Evolutionary conservation across 176 grass and related monocot genomes (phyloP).

Genomic region (Thinopyrum elongatum): DNA sequence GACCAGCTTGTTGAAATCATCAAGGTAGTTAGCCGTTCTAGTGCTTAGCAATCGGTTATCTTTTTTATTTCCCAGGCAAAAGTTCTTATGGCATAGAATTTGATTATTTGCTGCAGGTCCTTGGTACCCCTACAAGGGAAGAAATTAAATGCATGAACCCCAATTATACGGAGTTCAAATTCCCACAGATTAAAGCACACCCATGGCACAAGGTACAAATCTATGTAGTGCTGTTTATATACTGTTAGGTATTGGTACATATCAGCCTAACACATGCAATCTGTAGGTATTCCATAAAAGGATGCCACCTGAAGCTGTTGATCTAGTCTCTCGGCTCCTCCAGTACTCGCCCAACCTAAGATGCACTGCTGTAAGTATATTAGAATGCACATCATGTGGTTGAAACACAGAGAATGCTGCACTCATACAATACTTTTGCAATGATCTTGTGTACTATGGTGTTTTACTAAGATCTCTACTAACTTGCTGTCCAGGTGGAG

Average conservation of each 20-base stretch:
- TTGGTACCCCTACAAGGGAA: constrained; percentile 79
- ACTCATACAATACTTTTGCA: background rate
- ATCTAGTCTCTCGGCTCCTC: constrained; percentile 74
- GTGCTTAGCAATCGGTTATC: background rate
- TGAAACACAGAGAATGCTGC: background rate
- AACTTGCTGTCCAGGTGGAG: constrained; percentile 43
- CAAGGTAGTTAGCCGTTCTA: constrained; percentile 40
- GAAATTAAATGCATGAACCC: constrained; percentile 95
- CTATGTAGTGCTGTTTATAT: background rate
- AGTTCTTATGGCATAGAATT: constrained; percentile 2
- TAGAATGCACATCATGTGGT: background rate
- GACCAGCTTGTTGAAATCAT: constrained; percentile 90
- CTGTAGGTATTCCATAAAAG: constrained; percentile 74
- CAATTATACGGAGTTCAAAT: constrained; percentile 76
- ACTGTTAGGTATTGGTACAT: background rate
- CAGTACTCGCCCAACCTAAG: constrained; percentile 76
- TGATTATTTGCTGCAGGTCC: constrained; percentile 41
- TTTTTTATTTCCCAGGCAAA: background rate
- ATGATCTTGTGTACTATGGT: background rate
- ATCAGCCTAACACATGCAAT: background rate
- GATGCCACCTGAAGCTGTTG: constrained; percentile 74
- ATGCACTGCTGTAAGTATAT: constrained; percentile 69
- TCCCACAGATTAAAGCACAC: constrained; percentile 82
- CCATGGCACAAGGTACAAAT: constrained; percentile 77
- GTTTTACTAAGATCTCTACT: background rate